Evolutionary conservation across 257 asterid genomes (phyloP).

Genomic region (Linderniella brevidens): DNA sequence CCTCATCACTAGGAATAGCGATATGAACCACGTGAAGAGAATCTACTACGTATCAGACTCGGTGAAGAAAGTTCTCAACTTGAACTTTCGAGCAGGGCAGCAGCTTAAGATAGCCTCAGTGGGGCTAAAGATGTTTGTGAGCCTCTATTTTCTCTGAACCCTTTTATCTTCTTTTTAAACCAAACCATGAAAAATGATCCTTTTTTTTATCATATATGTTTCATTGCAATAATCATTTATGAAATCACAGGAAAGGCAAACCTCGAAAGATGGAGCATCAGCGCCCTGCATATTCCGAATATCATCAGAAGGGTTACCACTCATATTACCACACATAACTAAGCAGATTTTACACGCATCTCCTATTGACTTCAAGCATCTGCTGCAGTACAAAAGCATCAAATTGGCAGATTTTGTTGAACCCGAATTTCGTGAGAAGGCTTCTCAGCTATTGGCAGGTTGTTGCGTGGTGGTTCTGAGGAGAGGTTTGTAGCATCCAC

Average conservation of each 20-base stretch:
- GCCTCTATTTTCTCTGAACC: background rate
- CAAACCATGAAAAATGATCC: background rate
- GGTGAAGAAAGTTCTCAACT: slow-evolving; percentile 69
- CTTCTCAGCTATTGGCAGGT: slow-evolving; percentile 55
- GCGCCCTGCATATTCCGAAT: slow-evolving; percentile 75
- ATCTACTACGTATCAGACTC: slow-evolving; percentile 65
- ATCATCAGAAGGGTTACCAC: slow-evolving; percentile 94
- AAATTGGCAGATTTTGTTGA: slow-evolving; percentile 63
- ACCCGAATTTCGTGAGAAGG: slow-evolving; percentile 42
- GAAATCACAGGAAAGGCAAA: slow-evolving; percentile 66
- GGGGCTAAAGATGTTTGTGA: slow-evolving; percentile 56
- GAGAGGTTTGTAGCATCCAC: slow-evolving; percentile 30
- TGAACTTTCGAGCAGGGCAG: slow-evolving; percentile 70
- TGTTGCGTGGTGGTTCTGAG: slow-evolving; percentile 66
- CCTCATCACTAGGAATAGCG: slow-evolving; percentile 68
- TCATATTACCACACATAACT: slow-evolving; percentile 66
- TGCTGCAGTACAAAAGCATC: slow-evolving; percentile 60
- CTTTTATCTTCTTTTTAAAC: background rate
- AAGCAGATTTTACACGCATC: slow-evolving; percentile 72
- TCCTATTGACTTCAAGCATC: slow-evolving; percentile 59
- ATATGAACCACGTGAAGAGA: slow-evolving; percentile 67
- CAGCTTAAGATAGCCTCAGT: slow-evolving; percentile 92
- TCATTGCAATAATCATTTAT: slow-evolving; percentile 1
- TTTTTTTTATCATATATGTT: background rate
- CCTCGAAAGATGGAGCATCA: slow-evolving; percentile 67